Base-by-base conservation (phyloP, 176 grass and related monocot genomes). In the Secale cereale region DNA sequence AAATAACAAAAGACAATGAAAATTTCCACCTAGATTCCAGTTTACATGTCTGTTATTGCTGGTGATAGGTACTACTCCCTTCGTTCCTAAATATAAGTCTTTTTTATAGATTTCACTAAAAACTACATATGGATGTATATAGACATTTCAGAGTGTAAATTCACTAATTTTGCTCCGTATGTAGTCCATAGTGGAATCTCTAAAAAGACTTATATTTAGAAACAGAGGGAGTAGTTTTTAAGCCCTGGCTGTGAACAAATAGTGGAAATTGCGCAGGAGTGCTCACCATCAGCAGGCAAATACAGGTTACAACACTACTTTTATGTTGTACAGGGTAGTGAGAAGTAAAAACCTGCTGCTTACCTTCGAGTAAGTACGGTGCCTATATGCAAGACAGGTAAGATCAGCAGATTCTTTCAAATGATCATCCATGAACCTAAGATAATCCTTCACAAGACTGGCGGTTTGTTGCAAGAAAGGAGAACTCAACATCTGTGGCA, bases 371-470 rank as follows among this genome's bases (percentile, higher is more conserved):
- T 99, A 99, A 76, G 92, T 94, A 74, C 90, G 90, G 76, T 99
- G 90, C 31, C 90, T 86, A 87, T 96, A 99, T 27, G 97, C 97
- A 54, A 99, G 90, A 87, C 91, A 96, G 2, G 94, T 94, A 79
- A 96, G 88, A 82, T 99, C 97, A 88, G 91, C 97, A 82, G 97
- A 93, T 94, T 96, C 97, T 94, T 91, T 90, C 85, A 93, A 92
- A 93, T 99, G 94, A 79, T 99, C 94, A 80, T 96, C 91, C 91
- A 93, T 92, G 88, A 99, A 99, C 89, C 89, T 99, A 70, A 95
- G 83, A 88, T 95, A 99, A 57, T 96, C 97, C 37, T 86, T 91
- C 75, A 92, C 77, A 83, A 99, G 93, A 85, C 95, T 92, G 68
- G 85, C 72, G 79, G 91, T 78, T 88, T 96, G 88, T 78, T 87